These are phyloP conservation scores for Agastache rugosa DNA, from an alignment of 257 asterid genomes.

Conservation along the genomic window DNA sequence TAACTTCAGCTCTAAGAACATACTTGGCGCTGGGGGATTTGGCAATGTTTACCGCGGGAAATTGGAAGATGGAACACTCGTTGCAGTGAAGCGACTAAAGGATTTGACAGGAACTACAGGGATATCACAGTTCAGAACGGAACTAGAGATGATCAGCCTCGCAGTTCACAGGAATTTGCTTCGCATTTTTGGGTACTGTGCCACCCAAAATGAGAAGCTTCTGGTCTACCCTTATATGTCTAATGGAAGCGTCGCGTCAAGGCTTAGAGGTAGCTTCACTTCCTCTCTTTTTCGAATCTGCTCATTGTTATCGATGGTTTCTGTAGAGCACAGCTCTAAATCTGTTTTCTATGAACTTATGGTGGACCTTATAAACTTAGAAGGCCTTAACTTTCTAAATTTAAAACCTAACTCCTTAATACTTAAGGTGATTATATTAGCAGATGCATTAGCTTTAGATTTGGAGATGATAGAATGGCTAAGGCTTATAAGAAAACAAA, in stretches of 20 bases:
- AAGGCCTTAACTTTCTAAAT: slow-evolving; percentile 11
- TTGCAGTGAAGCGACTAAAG: slow-evolving; percentile 88
- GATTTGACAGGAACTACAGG: slow-evolving; percentile 85
- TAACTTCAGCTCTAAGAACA: slow-evolving; percentile 79
- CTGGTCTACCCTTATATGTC: slow-evolving; percentile 92
- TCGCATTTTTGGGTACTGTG: slow-evolving; percentile 81
- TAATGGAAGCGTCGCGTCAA: slow-evolving; percentile 89
- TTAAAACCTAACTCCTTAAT: too few species aligned
- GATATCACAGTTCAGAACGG: slow-evolving; percentile 78
- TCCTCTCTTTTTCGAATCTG: background rate
- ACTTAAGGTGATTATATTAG: too few species aligned
- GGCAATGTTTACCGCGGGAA: slow-evolving; percentile 88
- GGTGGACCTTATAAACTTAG: slow-evolving; percentile 33
- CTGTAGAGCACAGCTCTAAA: too few species aligned
- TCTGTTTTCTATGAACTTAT: slow-evolving; percentile 25
- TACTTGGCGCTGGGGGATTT: slow-evolving; percentile 93
- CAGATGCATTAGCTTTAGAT: too few species aligned
- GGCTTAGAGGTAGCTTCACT: slow-evolving; percentile 71
- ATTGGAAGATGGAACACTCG: slow-evolving; percentile 63
- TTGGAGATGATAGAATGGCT: too few species aligned
- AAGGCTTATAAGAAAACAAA: too few species aligned
- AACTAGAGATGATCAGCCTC: slow-evolving; percentile 85
- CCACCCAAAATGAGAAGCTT: slow-evolving; percentile 71
- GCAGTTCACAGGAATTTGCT: slow-evolving; percentile 93
- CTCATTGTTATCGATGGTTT: background rate